Evolutionary conservation across 2,329 filamentous ascomycete species (phyloP).

Genomic region (Orbilia ellipsospora): DNA sequence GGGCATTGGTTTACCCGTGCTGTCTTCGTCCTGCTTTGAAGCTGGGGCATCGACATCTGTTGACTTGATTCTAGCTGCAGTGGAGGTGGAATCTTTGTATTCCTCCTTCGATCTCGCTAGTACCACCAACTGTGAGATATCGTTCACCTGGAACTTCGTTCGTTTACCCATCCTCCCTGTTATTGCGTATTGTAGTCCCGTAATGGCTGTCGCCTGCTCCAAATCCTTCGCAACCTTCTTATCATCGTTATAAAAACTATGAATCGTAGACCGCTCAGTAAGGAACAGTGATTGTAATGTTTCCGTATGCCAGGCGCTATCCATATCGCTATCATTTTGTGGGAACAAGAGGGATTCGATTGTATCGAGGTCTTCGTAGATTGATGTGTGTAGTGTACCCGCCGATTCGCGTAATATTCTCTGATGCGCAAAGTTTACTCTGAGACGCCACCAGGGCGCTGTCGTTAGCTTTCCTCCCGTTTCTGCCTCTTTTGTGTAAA

Average conservation of each 20-base stretch:
- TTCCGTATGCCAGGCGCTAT: constrained; percentile 56
- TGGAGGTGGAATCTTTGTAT: constrained; percentile 12
- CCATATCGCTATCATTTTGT: constrained; percentile 62
- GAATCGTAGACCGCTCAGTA: constrained; percentile 82
- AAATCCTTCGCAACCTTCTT: constrained; percentile 78
- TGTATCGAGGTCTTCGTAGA: constrained; percentile 70
- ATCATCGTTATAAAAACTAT: constrained; percentile 85
- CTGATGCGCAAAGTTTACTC: constrained; percentile 79
- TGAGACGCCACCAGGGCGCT: constrained; percentile 72
- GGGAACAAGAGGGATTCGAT: constrained; percentile 64
- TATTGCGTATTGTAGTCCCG: constrained; percentile 81
- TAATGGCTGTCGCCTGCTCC: constrained; percentile 72
- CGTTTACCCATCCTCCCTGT: constrained; percentile 88
- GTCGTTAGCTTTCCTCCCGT: constrained; percentile 57
- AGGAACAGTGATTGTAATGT: constrained; percentile 75
- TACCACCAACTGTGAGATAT: constrained; percentile 88
- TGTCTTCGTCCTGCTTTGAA: constrained; percentile 59
- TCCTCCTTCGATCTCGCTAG: constrained; percentile 78
- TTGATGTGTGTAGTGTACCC: constrained; percentile 69
- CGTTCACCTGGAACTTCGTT: constrained; percentile 81
- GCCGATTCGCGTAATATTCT: constrained; percentile 73
- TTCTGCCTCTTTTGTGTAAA: too few relatives aligned
- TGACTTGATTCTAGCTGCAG: not conserved
- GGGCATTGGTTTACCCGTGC: constrained; percentile 64
- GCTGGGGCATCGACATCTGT: constrained; percentile 59